These are phyloP conservation scores for Blastomyces percursus DNA, from an alignment of 2,329 filamentous ascomycete species.

Conservation along the genomic window DNA sequence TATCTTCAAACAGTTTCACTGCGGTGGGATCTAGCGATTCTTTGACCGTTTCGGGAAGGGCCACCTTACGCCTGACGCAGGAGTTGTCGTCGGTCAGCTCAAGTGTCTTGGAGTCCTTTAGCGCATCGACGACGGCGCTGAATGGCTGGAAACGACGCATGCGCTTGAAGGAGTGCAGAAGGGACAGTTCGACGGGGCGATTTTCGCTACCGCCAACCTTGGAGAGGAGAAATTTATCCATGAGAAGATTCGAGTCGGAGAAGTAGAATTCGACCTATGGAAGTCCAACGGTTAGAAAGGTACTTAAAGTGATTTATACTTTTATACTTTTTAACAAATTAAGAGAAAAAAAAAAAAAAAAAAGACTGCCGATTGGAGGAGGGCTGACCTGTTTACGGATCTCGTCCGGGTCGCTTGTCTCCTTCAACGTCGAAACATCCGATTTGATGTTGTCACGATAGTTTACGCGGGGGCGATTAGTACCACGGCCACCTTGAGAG, in stretches of 20 bases:
- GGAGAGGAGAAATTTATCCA: conserved; percentile 77
- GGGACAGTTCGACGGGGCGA: conserved; percentile 60
- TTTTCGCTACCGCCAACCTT: conserved; percentile 69
- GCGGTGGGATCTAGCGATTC: conserved; percentile 45
- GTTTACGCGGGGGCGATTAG: conserved; percentile 20
- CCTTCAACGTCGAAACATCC: conserved; percentile 54
- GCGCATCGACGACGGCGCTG: conserved; percentile 67
- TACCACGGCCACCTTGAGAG: conserved; percentile 18
- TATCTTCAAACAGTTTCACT: conserved; percentile 49
- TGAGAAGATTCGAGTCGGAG: conserved; percentile 76
- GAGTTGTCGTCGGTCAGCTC: conserved; percentile 65
- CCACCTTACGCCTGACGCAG: conserved; percentile 61
- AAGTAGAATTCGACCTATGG: conserved; percentile 88
- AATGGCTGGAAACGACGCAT: conserved; percentile 93
- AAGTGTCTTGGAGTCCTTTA: conserved; percentile 65
- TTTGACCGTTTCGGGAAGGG: conserved; percentile 46
- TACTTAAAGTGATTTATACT: neutral
- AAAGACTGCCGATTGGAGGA: neutral
- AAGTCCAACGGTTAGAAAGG: neutral
- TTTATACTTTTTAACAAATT: conserved; percentile 3
- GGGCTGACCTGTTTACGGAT: conserved; percentile 62
- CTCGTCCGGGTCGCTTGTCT: conserved; percentile 64
- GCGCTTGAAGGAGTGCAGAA: conserved; percentile 79
- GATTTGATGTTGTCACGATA: conserved; percentile 55
- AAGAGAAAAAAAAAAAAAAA: neutral